A percentile compares a stretch with the other conserved stretches of the same genome.
Evolutionary conservation across 2,329 filamentous ascomycete genomes (phyloP).

Genomic region (Verticillium alfalfae): DNA sequence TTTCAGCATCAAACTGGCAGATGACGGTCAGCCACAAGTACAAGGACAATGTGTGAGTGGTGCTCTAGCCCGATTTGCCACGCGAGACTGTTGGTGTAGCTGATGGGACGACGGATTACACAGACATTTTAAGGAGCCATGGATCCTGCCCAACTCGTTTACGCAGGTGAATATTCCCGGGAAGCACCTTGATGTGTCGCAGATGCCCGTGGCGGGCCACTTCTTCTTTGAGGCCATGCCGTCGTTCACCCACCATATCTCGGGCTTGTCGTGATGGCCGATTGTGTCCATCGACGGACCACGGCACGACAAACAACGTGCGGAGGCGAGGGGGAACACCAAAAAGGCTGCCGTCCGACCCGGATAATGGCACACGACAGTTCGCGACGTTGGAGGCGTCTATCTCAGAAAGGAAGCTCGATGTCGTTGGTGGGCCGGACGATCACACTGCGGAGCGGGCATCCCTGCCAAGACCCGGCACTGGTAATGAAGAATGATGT

Average conservation of each 20-base stretch:
- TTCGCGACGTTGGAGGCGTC: background rate
- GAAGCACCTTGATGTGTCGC: background rate
- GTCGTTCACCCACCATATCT: background rate
- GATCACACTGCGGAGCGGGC: background rate
- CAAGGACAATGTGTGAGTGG: constrained; percentile 7
- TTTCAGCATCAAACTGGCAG: constrained; percentile 9
- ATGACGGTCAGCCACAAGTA: constrained; percentile 9
- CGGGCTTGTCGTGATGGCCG: background rate
- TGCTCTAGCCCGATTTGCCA: background rate
- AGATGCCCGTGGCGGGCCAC: background rate
- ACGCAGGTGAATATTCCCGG: background rate
- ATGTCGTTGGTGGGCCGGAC: background rate
- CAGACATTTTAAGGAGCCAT: constrained; percentile 1
- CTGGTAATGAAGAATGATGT: background rate
- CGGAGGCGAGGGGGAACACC: no score
- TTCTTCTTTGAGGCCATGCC: background rate
- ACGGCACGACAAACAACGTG: no score
- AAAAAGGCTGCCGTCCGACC: background rate
- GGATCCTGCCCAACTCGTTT: constrained; percentile 1
- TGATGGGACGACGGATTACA: background rate
- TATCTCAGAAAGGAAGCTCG: background rate
- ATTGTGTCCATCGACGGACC: no score
- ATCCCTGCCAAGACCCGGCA: background rate
- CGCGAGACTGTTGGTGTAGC: background rate
- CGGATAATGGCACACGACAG: background rate